A percentile compares a stretch with the other conserved stretches of the same genome.
Evolutionary conservation across 2,329 filamentous ascomycete genomes (phyloP).

Genomic region (Aureobasidium sp.): DNA sequence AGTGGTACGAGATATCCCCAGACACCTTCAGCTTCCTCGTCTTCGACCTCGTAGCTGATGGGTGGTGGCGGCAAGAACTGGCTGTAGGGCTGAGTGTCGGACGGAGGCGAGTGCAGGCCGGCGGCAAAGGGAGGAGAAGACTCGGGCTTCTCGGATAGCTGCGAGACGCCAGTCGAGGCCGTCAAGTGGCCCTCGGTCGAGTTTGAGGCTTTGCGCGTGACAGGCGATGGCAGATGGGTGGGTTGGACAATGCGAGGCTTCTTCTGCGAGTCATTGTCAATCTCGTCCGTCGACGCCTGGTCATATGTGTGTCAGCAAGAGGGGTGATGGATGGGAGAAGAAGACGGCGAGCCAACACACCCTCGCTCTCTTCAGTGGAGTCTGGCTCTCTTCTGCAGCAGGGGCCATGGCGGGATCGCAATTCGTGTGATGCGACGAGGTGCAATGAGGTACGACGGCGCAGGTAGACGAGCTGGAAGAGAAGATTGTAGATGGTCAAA

Average conservation of each 20-base stretch:
- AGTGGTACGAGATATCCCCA: slow-evolving; percentile 93
- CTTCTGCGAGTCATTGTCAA: slow-evolving; percentile 54
- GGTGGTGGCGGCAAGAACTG: slow-evolving; percentile 68
- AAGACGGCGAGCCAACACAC: slow-evolving; percentile 42
- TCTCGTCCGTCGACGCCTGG: slow-evolving; percentile 55
- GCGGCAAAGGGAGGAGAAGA: slow-evolving; percentile 22
- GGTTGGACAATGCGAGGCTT: slow-evolving; percentile 63
- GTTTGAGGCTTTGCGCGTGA: slow-evolving; percentile 60
- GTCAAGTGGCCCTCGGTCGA: slow-evolving; percentile 62
- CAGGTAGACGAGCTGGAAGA: neutral
- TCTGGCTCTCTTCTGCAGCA: slow-evolving; percentile 51
- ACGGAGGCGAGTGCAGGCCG: slow-evolving; percentile 54
- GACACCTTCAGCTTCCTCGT: slow-evolving; percentile 76
- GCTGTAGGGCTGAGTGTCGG: slow-evolving; percentile 69
- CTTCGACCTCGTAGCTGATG: slow-evolving; percentile 70
- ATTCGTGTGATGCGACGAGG: neutral
- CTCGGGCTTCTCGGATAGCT: slow-evolving; percentile 46
- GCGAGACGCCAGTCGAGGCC: slow-evolving; percentile 55
- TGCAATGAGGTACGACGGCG: neutral
- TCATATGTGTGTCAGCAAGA: slow-evolving; percentile 16
- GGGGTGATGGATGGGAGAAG: neutral
- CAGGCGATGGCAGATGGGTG: slow-evolving; percentile 70
- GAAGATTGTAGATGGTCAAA: neutral
- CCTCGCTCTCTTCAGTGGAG: slow-evolving; percentile 62
- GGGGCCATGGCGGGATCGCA: neutral